phyloP scores from a whole-genome alignment of 768 basidiomycete species.

The Mycena rosella region DNA sequence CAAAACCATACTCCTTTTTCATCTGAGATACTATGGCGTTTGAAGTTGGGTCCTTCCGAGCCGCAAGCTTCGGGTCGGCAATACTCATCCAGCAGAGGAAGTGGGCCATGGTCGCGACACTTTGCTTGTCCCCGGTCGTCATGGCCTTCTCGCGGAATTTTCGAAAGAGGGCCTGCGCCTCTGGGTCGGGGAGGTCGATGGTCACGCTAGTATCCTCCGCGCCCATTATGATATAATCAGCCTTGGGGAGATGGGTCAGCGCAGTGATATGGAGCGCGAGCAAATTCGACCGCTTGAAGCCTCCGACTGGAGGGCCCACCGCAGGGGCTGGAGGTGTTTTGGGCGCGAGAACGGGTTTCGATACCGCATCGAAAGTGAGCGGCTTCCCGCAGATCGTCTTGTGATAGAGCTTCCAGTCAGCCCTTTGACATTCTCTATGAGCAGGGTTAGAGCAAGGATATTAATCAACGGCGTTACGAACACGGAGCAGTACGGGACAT shows the following conservation, averaged over 20 bases:
- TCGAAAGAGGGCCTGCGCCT: slow-evolving; percentile 18
- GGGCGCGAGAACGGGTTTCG: slow-evolving; percentile 1
- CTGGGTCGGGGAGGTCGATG: slow-evolving; percentile 19
- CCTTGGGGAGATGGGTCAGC: slow-evolving; percentile 1
- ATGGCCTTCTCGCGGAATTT: slow-evolving; percentile 33
- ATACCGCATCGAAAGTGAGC: slow-evolving; percentile 30
- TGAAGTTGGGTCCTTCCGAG: neutral
- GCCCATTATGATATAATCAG: slow-evolving; percentile 13
- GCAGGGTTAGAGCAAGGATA: neutral
- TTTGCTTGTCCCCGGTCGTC: slow-evolving; percentile 27
- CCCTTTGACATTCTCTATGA: slow-evolving; percentile 34
- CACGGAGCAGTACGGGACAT: slow-evolving; percentile 36
- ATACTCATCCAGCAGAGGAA: slow-evolving; percentile 27
- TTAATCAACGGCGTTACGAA: slow-evolving; percentile 1
- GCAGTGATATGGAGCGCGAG: neutral
- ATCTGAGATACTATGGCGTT: slow-evolving; percentile 24
- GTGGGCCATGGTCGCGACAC: slow-evolving; percentile 25
- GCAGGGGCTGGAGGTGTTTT: neutral
- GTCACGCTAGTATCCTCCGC: too few relatives aligned
- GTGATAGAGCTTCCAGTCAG: slow-evolving; percentile 35
- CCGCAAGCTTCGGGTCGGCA: neutral
- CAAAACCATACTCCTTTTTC: slow-evolving; percentile 24
- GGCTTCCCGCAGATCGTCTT: slow-evolving; percentile 38
- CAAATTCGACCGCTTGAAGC: slow-evolving; percentile 4
- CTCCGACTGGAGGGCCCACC: slow-evolving; percentile 1